Evolutionary conservation across 768 basidiomycete species (phyloP).

Genomic region (Myochromella boudieri): DNA sequence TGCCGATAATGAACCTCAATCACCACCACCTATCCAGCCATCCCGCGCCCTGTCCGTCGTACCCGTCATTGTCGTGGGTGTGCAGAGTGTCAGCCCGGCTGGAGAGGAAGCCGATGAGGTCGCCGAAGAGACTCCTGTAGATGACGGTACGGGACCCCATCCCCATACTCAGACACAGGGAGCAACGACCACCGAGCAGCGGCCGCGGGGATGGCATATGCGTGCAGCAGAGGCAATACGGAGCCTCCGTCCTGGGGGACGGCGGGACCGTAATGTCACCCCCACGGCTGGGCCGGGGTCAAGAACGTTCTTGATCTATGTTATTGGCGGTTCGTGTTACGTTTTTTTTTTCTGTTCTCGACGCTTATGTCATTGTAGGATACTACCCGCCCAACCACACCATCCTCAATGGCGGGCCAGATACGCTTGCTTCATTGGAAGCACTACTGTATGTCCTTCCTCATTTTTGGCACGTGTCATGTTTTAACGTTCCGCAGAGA

Average conservation of each 20-base stretch:
- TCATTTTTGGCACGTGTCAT: slow-evolving; percentile 13
- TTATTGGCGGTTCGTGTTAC: slow-evolving; percentile 66
- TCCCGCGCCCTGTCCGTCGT: slow-evolving; percentile 52
- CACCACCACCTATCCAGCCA: background rate
- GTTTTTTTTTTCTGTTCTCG: slow-evolving; percentile 9
- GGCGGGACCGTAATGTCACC: slow-evolving; percentile 18
- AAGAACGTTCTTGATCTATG: slow-evolving; percentile 87
- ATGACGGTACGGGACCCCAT: background rate
- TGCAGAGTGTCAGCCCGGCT: slow-evolving; percentile 62
- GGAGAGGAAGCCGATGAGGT: slow-evolving; percentile 7
- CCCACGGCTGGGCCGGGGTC: slow-evolving; percentile 35
- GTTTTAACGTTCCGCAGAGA: slow-evolving; percentile 45
- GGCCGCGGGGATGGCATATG: slow-evolving; percentile 49
- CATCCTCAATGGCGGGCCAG: slow-evolving; percentile 75
- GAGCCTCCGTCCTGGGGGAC: slow-evolving; percentile 48
- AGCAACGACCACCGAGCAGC: background rate
- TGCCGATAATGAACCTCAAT: slow-evolving; percentile 10
- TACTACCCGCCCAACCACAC: slow-evolving; percentile 91
- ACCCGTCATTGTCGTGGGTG: slow-evolving; percentile 81
- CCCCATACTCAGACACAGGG: background rate
- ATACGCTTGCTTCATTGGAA: slow-evolving; percentile 76
- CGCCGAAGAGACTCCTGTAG: background rate
- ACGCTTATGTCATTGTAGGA: slow-evolving; percentile 42
- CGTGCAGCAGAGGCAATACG: slow-evolving; percentile 65
- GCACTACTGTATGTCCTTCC: slow-evolving; percentile 59